These are phyloP conservation scores for Cucurbita pepo DNA, from an alignment of 306 rosid species.

Conservation along the genomic window DNA sequence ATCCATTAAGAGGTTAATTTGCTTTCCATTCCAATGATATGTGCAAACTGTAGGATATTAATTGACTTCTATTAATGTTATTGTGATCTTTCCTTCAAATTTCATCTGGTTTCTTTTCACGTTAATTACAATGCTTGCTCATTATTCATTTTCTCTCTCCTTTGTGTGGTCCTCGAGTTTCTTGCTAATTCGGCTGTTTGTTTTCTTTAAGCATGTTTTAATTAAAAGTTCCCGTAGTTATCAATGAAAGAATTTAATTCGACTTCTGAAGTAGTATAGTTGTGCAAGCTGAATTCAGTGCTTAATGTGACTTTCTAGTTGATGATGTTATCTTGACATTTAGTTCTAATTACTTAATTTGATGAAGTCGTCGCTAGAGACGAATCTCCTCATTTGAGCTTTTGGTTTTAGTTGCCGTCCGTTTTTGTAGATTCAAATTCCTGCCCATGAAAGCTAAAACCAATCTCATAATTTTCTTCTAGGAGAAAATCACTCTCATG, in stretches of 20 bases:
- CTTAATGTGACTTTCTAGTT: background rate
- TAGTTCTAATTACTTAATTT: background rate
- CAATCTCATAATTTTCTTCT: background rate
- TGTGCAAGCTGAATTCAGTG: background rate
- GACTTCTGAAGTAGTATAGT: background rate
- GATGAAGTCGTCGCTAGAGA: background rate
- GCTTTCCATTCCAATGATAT: background rate
- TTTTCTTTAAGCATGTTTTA: background rate
- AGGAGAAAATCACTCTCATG: background rate
- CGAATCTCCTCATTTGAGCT: background rate
- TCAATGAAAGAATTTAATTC: background rate
- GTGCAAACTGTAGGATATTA: background rate
- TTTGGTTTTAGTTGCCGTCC: background rate
- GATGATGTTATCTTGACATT: background rate
- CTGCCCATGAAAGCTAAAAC: background rate
- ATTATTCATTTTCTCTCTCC: background rate
- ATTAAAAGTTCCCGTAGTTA: background rate
- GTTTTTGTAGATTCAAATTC: background rate
- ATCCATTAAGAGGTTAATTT: conserved; percentile 63
- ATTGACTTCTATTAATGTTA: background rate
- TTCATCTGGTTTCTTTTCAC: background rate
- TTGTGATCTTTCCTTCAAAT: background rate
- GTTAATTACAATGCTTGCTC: background rate
- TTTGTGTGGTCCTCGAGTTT: background rate
- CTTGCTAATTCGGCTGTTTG: background rate